phyloP scores from a whole-genome alignment of 495 filamentous ascomycete genomes.

The Aeminium ludgeri region DNA sequence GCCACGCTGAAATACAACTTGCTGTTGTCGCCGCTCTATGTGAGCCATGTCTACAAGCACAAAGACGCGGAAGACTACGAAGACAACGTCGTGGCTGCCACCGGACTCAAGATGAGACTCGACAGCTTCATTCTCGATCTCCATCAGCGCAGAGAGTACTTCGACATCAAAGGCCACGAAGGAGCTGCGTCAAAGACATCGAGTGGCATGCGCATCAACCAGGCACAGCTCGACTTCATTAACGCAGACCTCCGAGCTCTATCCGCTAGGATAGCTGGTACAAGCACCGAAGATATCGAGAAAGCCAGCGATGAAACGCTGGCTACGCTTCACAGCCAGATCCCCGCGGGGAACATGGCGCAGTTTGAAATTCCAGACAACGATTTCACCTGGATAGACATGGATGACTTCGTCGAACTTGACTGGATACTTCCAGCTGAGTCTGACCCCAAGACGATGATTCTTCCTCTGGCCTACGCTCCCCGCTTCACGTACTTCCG shows the following conservation, averaged over 20 bases:
- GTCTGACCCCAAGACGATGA: conserved; percentile 80
- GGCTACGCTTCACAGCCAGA: conserved; percentile 38
- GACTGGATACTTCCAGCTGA: conserved; percentile 90
- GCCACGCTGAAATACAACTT: conserved; percentile 96
- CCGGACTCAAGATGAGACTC: conserved; percentile 80
- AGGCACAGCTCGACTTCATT: conserved; percentile 79
- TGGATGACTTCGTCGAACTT: conserved; percentile 97
- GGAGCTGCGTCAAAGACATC: conserved; percentile 55
- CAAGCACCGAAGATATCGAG: conserved; percentile 54
- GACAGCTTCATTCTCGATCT: conserved; percentile 94
- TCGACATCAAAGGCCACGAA: conserved; percentile 58
- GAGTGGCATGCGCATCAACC: conserved; percentile 88
- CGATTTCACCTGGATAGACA: conserved; percentile 90
- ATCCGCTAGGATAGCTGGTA: conserved; percentile 73
- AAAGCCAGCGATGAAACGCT: conserved; percentile 41
- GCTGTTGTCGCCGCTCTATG: conserved; percentile 76
- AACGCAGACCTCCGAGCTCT: conserved; percentile 87
- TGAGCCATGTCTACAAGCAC: conserved; percentile 96
- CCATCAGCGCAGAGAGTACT: conserved; percentile 85
- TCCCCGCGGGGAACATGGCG: conserved; percentile 49
- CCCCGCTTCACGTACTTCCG: conserved; percentile 94
- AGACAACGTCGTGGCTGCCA: conserved; percentile 69
- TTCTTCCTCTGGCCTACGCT: conserved; percentile 77
- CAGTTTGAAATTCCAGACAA: conserved; percentile 88
- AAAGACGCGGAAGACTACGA: conserved; percentile 80